Evolutionary conservation across 1,284 basidiomycete genomes (phyloP).

Genomic region (Heterobasidion occidentale): DNA sequence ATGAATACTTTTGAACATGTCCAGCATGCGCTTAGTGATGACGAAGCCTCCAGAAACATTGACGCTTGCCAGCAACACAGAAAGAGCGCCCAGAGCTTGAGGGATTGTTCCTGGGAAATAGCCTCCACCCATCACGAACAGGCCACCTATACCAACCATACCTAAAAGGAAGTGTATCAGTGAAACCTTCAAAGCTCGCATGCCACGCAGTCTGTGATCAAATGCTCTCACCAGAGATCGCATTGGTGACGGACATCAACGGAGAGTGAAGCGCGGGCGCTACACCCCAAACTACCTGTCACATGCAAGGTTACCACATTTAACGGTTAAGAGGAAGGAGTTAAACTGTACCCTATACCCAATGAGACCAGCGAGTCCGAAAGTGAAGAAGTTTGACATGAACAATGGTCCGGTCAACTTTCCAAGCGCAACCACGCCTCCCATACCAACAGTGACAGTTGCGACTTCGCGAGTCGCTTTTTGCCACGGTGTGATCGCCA

Average conservation of each 20-base stretch:
- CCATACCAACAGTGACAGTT: slow-evolving; percentile 68
- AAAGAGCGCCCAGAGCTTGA: slow-evolving; percentile 68
- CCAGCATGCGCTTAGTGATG: slow-evolving; percentile 81
- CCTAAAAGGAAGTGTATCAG: slow-evolving; percentile 24
- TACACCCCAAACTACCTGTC: slow-evolving; percentile 69
- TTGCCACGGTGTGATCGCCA: slow-evolving; percentile 77
- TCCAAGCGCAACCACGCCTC: slow-evolving; percentile 60
- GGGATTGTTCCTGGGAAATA: slow-evolving; percentile 76
- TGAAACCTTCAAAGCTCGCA: neutral
- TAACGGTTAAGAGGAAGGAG: neutral
- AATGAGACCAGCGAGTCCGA: slow-evolving; percentile 74
- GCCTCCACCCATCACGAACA: slow-evolving; percentile 85
- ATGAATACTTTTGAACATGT: slow-evolving; percentile 77
- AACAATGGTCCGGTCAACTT: slow-evolving; percentile 73
- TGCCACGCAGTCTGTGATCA: neutral
- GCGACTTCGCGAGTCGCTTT: slow-evolving; percentile 68
- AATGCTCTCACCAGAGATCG: slow-evolving; percentile 50
- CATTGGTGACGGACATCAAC: slow-evolving; percentile 81
- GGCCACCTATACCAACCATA: slow-evolving; percentile 77
- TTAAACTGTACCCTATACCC: slow-evolving; percentile 55
- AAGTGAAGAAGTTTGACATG: slow-evolving; percentile 82
- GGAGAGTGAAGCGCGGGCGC: slow-evolving; percentile 79
- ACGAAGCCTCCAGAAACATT: slow-evolving; percentile 83
- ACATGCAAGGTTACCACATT: no score
- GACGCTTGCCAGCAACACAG: slow-evolving; percentile 75